These are phyloP conservation scores for Russula foetens DNA, from an alignment of 768 basidiomycete species.

Conservation along the genomic window DNA sequence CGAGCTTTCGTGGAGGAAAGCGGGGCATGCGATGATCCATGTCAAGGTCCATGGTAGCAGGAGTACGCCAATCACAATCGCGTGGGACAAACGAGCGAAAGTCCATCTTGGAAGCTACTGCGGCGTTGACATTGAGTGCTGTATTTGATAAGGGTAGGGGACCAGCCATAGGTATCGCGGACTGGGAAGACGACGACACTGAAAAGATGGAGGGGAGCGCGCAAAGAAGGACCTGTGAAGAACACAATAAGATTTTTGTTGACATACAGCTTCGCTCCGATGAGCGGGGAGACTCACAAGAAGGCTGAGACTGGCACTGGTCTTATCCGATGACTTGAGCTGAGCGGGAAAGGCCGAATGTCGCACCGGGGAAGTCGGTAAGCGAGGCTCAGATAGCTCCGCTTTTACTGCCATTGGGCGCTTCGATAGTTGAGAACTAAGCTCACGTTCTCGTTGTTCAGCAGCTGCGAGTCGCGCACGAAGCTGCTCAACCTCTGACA, in stretches of 20 bases:
- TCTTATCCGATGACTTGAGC: slow-evolving; percentile 36
- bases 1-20: slow-evolving; percentile 38
- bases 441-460: slow-evolving; percentile 57
- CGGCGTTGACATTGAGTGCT: slow-evolving; percentile 24
- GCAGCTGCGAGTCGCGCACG: slow-evolving; percentile 55
- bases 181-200: slow-evolving; percentile 41
- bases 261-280: slow-evolving; percentile 12
- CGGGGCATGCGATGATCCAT: slow-evolving; percentile 31
- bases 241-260: slow-evolving; percentile 16
- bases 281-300: slow-evolving; percentile 43
- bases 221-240: slow-evolving; percentile 61
- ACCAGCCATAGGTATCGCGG: slow-evolving; percentile 46
- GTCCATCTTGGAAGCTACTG: slow-evolving; percentile 26
- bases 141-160: slow-evolving; percentile 40
- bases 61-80: slow-evolving; percentile 28
- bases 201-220: slow-evolving; percentile 69
- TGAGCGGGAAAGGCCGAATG: slow-evolving; percentile 32
- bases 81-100: slow-evolving; percentile 26
- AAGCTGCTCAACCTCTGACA: slow-evolving; percentile 59
- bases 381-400: slow-evolving; percentile 47
- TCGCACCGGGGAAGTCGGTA: slow-evolving; percentile 35
- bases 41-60: slow-evolving; percentile 41
- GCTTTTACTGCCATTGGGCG: slow-evolving; percentile 39
- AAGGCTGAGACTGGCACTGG: slow-evolving; percentile 55
- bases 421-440: slow-evolving; percentile 51